These are phyloP conservation scores for Amphicarpaea edgeworthii DNA, from an alignment of 306 rosid species.

Conservation along the genomic window DNA sequence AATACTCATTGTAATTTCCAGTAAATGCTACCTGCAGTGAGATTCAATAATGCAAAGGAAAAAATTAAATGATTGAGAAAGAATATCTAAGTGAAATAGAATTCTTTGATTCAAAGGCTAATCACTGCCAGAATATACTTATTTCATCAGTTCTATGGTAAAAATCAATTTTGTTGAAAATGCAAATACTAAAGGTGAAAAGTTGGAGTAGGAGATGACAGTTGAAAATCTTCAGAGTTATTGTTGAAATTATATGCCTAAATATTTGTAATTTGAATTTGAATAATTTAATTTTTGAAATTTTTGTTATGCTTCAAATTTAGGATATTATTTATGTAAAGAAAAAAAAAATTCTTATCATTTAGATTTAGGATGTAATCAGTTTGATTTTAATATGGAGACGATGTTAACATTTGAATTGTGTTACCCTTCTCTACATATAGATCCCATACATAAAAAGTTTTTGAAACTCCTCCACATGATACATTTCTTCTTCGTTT, in stretches of 20 bases:
- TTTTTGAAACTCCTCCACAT: too few relatives aligned
- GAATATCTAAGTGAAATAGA: slow-evolving; percentile 25
- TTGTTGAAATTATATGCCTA: neutral
- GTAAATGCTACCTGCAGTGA: slow-evolving; percentile 77
- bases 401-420: too few relatives aligned
- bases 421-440: too few relatives aligned
- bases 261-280: too few relatives aligned
- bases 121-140: slow-evolving; percentile 17
- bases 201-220: slow-evolving; percentile 4
- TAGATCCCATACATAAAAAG: too few relatives aligned
- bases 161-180: neutral
- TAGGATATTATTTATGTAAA: too few relatives aligned
- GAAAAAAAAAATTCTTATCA: too few relatives aligned
- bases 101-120: slow-evolving; percentile 23
- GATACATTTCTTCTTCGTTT: too few relatives aligned
- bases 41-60: neutral
- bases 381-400: too few relatives aligned
- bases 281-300: too few relatives aligned
- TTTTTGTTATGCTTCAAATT: too few relatives aligned
- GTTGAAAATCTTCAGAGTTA: slow-evolving; percentile 2
- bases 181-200: slow-evolving; percentile 2
- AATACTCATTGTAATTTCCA: slow-evolving; percentile 93
- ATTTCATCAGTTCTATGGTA: slow-evolving; percentile 28
- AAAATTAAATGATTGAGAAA: slow-evolving; percentile 18
- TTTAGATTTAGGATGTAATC: too few relatives aligned